Conservation (phyloP, 805 yeast species). For the Schizosaccharomyces lindneri region DNA sequence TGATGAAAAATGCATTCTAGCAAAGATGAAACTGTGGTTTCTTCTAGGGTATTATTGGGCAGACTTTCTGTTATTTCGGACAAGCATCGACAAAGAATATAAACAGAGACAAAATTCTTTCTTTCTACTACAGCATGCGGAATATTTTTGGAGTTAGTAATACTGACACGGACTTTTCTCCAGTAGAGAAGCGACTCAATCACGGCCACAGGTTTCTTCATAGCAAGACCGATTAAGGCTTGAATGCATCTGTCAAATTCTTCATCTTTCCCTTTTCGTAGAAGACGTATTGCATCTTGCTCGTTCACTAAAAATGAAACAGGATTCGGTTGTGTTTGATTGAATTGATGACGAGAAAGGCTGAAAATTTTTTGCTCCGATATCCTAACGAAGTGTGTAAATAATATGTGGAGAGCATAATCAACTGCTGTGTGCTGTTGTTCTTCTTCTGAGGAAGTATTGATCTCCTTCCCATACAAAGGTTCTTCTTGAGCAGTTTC, state of each 20-base stretch:
- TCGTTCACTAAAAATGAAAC: constrained; percentile 25
- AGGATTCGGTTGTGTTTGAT: neutral
- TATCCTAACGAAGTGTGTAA: constrained; percentile 82
- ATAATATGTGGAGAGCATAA: constrained; percentile 77
- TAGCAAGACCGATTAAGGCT: constrained; percentile 74
- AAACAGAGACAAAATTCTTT: constrained; percentile 66
- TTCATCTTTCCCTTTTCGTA: constrained; percentile 70
- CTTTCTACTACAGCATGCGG: constrained; percentile 44
- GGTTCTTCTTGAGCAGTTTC: constrained; percentile 1
- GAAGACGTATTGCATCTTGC: constrained; percentile 51
- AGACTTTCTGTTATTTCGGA: constrained; percentile 82
- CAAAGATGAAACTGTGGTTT: constrained; percentile 53
- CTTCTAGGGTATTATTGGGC: constrained; percentile 46
- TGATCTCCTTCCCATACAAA: neutral
- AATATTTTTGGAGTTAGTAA: neutral
- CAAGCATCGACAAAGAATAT: constrained; percentile 68
- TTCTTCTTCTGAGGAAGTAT: neutral
- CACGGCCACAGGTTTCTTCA: constrained; percentile 77
- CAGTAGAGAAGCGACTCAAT: constrained; percentile 96
- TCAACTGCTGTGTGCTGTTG: constrained; percentile 28
- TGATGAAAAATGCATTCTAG: constrained; percentile 89
- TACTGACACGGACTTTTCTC: constrained; percentile 53
- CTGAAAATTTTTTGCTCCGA: constrained; percentile 68
- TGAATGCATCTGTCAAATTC: constrained; percentile 65
- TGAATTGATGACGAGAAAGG: constrained; percentile 33